Conservation (phyloP, 176 grass and related monocot genomes). For the Pontederia crassipes region DNA sequence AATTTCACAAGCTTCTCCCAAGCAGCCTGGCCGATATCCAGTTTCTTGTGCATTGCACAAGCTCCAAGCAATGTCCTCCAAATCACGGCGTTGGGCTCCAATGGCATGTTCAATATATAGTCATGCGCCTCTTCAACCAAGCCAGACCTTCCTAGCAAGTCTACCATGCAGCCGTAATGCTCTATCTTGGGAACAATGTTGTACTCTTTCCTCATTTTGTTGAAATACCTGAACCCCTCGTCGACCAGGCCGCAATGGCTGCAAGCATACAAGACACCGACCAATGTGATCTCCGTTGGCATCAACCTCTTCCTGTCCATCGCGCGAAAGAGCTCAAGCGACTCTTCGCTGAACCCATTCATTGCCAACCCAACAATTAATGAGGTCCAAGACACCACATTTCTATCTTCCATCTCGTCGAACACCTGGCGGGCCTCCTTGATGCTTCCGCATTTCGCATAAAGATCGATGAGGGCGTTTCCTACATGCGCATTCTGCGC, state of each 20-base stretch:
- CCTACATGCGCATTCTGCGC: constrained; percentile 39
- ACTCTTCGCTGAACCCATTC: constrained; percentile 64
- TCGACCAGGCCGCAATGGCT: constrained; percentile 77
- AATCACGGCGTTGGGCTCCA: constrained; percentile 51
- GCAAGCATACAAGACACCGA: constrained; percentile 77
- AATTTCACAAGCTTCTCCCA: constrained; percentile 51
- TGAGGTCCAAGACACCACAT: constrained; percentile 55
- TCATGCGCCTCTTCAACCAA: constrained; percentile 56
- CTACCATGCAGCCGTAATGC: constrained; percentile 81
- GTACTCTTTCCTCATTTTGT: constrained; percentile 54
- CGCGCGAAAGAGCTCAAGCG: constrained; percentile 43
- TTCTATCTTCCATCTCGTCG: constrained; percentile 49
- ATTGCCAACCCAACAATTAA: constrained; percentile 60
- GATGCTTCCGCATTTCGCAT: constrained; percentile 53
- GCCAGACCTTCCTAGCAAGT: constrained; percentile 66
- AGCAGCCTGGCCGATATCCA: constrained; percentile 49
- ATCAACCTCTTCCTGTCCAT: constrained; percentile 61
- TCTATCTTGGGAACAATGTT: constrained; percentile 51
- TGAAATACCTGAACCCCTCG: constrained; percentile 67
- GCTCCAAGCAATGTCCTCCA: constrained; percentile 84
- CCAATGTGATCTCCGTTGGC: constrained; percentile 70
- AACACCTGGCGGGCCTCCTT: constrained; percentile 46
- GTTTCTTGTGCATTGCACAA: constrained; percentile 70
- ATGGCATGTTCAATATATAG: constrained; percentile 63
- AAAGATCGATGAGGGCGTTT: constrained; percentile 68